Conservation (phyloP, 805 yeast genomes). For the Ogataea pini region DNA sequence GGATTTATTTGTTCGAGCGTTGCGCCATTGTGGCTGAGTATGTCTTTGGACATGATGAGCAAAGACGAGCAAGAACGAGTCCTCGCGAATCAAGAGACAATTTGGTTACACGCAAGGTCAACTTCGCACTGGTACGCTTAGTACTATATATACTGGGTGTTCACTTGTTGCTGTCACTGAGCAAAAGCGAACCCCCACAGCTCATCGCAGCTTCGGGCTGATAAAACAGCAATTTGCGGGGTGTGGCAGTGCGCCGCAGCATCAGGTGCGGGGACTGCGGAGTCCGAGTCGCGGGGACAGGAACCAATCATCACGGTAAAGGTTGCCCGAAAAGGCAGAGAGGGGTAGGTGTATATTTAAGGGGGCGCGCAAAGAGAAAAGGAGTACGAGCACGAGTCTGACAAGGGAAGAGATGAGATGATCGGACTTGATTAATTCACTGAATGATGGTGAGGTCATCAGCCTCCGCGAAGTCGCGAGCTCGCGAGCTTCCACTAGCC, state of each 20-base stretch:
- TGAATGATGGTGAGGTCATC: too few relatives aligned
- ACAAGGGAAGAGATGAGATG: too few relatives aligned
- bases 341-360: neutral
- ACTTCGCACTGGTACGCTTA: neutral
- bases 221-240: conserved; percentile 14
- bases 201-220: conserved; percentile 3
- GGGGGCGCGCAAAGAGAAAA: neutral
- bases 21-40: conserved; percentile 15
- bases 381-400: too few relatives aligned
- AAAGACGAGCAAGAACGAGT: neutral
- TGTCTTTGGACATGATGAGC: conserved; percentile 10
- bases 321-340: conserved; percentile 3
- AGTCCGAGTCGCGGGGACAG: conserved; percentile 1
- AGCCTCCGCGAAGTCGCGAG: too few relatives aligned
- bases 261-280: conserved; percentile 7
- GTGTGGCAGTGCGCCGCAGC: conserved; percentile 8
- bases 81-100: neutral
- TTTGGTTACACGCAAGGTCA: too few relatives aligned
- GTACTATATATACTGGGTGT: neutral
- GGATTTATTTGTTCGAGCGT: conserved; percentile 26
- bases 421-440: too few relatives aligned
- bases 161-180: neutral
- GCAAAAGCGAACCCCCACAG: neutral
- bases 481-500: too few relatives aligned
- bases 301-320: neutral